Conservation (phyloP, 176 grass and related monocot genomes). For the Luzula sylvatica region DNA sequence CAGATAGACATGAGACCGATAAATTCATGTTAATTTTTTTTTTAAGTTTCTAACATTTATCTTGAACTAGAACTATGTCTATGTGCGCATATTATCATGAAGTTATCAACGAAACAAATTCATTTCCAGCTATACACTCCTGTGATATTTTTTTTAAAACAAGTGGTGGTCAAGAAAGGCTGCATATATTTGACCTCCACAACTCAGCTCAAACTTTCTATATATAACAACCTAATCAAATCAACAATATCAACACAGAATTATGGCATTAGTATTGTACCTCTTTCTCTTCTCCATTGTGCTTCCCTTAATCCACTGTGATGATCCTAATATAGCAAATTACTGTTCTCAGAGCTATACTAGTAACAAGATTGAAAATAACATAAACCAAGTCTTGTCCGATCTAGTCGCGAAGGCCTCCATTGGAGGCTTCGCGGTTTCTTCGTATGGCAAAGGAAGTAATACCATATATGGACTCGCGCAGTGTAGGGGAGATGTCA, state of each 20-base stretch:
- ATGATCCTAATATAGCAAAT: conserved; percentile 35
- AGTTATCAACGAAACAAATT: no score
- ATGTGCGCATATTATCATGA: no score
- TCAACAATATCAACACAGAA: background rate
- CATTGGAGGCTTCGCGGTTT: conserved; percentile 29
- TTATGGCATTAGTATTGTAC: conserved; percentile 31
- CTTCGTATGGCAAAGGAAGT: conserved; percentile 12
- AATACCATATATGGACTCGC: conserved; percentile 48
- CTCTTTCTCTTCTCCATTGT: conserved; percentile 24
- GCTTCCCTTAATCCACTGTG: conserved; percentile 4
- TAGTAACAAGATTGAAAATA: conserved; percentile 15
- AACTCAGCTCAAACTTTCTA: background rate
- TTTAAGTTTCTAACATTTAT: no score
- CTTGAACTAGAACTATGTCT: no score
- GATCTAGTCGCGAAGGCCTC: conserved; percentile 36
- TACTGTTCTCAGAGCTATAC: conserved; percentile 36
- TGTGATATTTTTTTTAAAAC: no score
- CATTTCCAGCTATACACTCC: no score
- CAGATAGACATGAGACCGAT: no score
- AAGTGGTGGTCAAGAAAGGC: conserved; percentile 4
- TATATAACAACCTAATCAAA: conserved; percentile 10
- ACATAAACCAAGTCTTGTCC: conserved; percentile 40
- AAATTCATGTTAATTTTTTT: no score
- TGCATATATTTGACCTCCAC: background rate
- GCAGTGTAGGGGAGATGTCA: conserved; percentile 70